Conservation (phyloP, 139 green algal species). For the Chlorella sp. region DNA sequence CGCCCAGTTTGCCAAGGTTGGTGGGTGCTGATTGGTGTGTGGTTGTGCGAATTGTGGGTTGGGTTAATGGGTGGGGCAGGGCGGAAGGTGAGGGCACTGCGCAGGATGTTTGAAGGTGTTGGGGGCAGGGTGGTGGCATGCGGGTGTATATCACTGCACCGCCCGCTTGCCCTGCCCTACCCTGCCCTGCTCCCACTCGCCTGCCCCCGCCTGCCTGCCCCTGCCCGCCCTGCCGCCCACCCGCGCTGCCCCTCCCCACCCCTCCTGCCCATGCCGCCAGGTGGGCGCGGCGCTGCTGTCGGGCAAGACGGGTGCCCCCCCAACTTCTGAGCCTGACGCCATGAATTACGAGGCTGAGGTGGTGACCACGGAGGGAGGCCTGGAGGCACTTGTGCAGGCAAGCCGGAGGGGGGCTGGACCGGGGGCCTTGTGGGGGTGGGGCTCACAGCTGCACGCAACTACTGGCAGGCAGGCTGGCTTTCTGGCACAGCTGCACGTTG, state of each 20-base stretch:
- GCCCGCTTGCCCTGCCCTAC: background rate
- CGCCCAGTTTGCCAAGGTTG: slow-evolving; percentile 60
- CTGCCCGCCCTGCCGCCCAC: background rate
- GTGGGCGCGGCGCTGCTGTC: slow-evolving; percentile 70
- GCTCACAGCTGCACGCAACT: no score
- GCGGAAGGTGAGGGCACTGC: no score
- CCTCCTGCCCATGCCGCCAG: slow-evolving; percentile 57
- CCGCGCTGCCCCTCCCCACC: background rate
- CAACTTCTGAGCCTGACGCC: background rate
- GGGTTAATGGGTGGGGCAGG: no score
- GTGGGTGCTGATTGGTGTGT: no score
- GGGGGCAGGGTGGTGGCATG: no score
- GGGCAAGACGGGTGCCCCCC: slow-evolving; percentile 60
- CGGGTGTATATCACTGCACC: background rate
- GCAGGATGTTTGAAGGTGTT: no score
- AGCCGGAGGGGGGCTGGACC: no score
- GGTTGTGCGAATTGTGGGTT: no score
- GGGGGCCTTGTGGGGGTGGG: no score
- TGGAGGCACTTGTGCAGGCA: slow-evolving; percentile 18
- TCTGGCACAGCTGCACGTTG: no score
- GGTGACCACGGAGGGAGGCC: slow-evolving; percentile 14
- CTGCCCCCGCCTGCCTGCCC: background rate
- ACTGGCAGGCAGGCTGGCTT: no score
- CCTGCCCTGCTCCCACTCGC: no score
- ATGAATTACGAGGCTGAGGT: slow-evolving; percentile 3